Base-by-base conservation (phyloP, 352 stramenopile genomes). In the Phytophthora melonis region DNA sequence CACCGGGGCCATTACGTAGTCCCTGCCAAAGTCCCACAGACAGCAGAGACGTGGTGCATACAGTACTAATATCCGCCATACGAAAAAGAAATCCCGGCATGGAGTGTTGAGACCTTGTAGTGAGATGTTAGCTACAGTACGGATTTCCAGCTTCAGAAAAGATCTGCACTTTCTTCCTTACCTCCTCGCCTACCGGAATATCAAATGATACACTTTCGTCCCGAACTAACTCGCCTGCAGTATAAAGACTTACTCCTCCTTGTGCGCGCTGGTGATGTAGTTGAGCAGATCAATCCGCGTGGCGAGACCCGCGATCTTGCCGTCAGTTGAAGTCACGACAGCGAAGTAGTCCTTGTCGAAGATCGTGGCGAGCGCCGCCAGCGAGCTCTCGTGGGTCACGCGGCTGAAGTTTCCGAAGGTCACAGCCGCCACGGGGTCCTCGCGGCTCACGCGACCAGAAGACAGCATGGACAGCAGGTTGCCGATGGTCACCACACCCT, bases 331-430 rank as follows among this genome's bases (percentile, higher is more conserved):
- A 25, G 84, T 90, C 39, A 99, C 92, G 56, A 99, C 82, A 13
- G 91, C 94, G 76, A 98, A 99, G 66, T 98, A 97, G 72, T 99
- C 95, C 75, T 97, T 96, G 87, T 99, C 97, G 68, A 99, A 98
- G 63, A 97, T 98, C 61, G 87, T 83, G 30, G 96, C 96, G 10
- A 99, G 85, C 58, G 98, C 88, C 11, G 77, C 88, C 27, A 99
- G 86, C 61, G 84, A 92, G 56, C 92, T 96, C 67, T 88, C 83
- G 70, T 92, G 84, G n/a, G 78, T 91, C 47, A 99, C 88, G 65
- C 96, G 93, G 39, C 90, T 93, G 78, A 99, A 99, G 45, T 95
- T 97, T 64, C 96, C 91, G 82, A 98, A 99, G 65, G 98, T 96
- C 54, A 96, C 94, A 65, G 88, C 88, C 27, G 80, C 74, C 18